Evolutionary conservation across 2,329 filamentous ascomycete genomes (phyloP).

Genomic region (Emergomyces africanus): DNA sequence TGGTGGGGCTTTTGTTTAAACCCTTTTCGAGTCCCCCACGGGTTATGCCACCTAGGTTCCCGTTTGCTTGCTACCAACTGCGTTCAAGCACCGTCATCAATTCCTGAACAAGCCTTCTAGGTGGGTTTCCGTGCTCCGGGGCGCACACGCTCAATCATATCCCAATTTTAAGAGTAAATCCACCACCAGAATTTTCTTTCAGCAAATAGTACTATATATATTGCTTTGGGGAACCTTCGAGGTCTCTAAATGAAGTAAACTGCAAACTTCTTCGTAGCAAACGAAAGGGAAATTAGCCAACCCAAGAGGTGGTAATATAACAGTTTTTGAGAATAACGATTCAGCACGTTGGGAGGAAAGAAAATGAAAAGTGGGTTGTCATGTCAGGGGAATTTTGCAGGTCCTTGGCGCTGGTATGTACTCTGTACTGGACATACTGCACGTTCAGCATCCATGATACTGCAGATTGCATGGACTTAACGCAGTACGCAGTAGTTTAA

Average conservation of each 20-base stretch:
- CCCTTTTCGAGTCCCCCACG: not conserved
- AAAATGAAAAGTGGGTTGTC: not conserved
- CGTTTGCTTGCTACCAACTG: too few species aligned
- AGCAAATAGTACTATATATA: not conserved
- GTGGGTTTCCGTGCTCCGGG: not conserved
- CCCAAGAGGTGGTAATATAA: not conserved
- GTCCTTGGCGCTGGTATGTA: not conserved
- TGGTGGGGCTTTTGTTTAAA: not conserved
- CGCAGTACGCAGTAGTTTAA: not conserved
- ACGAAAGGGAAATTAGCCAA: not conserved
- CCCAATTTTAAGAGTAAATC: not conserved
- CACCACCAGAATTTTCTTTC: not conserved
- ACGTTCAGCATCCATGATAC: not conserved
- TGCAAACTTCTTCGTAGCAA: not conserved
- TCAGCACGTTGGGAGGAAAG: not conserved
- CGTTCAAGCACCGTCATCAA: not conserved
- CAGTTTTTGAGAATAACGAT: not conserved
- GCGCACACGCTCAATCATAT: not conserved
- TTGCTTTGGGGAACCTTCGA: not conserved
- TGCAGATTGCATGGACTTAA: too few species aligned
- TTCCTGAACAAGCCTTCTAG: not conserved
- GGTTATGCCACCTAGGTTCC: too few species aligned
- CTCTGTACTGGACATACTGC: too few species aligned
- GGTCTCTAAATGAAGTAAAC: not conserved
- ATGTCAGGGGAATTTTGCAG: not conserved